phyloP scores from a whole-genome alignment of 176 grass and related monocot genomes.

The Aechmea fasciata region DNA sequence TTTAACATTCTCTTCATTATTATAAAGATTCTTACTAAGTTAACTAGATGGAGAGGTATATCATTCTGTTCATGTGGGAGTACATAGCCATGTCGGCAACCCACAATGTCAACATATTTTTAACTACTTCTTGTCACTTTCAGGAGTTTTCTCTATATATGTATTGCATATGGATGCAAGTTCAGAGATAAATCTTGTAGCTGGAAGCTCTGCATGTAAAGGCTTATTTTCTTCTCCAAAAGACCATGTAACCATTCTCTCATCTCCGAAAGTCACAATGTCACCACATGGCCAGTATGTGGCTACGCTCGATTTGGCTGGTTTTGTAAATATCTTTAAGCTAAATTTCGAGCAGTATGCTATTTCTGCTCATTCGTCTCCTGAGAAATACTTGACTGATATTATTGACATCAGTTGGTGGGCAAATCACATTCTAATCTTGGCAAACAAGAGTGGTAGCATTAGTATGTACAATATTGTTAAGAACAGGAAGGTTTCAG shows the following conservation, averaged over 20 bases:
- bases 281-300: slow-evolving; percentile 68
- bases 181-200: slow-evolving; percentile 41
- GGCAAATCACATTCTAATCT: slow-evolving; percentile 68
- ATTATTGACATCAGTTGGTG: slow-evolving; percentile 86
- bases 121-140: slow-evolving; percentile 40
- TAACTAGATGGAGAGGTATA: too few species aligned
- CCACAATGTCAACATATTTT: not conserved
- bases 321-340: slow-evolving; percentile 52
- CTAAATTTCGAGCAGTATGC: slow-evolving; percentile 29
- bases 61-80: not conserved
- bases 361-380: slow-evolving; percentile 42
- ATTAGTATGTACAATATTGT: slow-evolving; percentile 63
- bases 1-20: too few species aligned
- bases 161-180: slow-evolving; percentile 32
- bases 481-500: slow-evolving; percentile 40
- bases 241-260: slow-evolving; percentile 29
- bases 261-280: slow-evolving; percentile 71
- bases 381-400: slow-evolving; percentile 26
- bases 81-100: not conserved
- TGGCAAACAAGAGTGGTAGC: slow-evolving; percentile 38
- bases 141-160: slow-evolving; percentile 59
- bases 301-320: slow-evolving; percentile 70
- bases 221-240: slow-evolving; percentile 50
- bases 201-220: slow-evolving; percentile 37
- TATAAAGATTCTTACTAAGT: too few species aligned